Evolutionary conservation across 768 basidiomycete genomes (phyloP), one percentile per base, ranked within the genome.

Genomic region (Kondoa subrosea): DNA sequence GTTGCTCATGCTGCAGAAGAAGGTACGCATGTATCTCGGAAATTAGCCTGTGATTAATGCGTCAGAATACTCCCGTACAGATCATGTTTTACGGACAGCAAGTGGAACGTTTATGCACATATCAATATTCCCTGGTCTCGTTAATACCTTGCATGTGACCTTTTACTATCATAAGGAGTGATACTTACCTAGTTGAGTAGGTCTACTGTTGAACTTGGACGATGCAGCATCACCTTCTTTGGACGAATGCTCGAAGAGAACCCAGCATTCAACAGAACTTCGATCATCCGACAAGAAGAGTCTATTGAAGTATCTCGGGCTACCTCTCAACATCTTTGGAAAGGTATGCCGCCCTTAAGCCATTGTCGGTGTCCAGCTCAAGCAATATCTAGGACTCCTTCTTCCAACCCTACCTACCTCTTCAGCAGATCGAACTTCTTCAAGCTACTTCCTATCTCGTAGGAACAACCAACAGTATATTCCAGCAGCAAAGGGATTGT

Each of bases 111-210:
- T 79, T 99, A 25, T 96, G 93, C 79, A 96, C 91, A 29, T 96
- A 90, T 75, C 95, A 99, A 76, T 99, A 99, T 76, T 93, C 91
- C 0, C 81, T 97, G n/a, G 83, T 95, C 60, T 91, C 93, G 0
- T 81, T 97, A 4, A 82, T 97, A 69, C 93, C 93, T 12, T 88
- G 89, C 89, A 64, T 58, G n/a, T 25, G 16, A 2, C 4, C 63
- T 58, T 27, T 31, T 25, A 14, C 1, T 31, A 29, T 56, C 8
- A 4, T n/a, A 57, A 17, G 66, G 57, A 15, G 66, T 60, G n/a
- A 67, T 59, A 34, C 64, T 30, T n/a, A 71, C 71, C 64, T 68
- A 30, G 12, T 3, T 66, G 29, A 17, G 2, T 70, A 90, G 89
- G 88, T 30, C 82, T 99, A 2, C 79, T 99, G 56, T 88, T 93